Evolutionary conservation across 345 rosid species (phyloP).

Genomic region (Trapa bicornis): DNA sequence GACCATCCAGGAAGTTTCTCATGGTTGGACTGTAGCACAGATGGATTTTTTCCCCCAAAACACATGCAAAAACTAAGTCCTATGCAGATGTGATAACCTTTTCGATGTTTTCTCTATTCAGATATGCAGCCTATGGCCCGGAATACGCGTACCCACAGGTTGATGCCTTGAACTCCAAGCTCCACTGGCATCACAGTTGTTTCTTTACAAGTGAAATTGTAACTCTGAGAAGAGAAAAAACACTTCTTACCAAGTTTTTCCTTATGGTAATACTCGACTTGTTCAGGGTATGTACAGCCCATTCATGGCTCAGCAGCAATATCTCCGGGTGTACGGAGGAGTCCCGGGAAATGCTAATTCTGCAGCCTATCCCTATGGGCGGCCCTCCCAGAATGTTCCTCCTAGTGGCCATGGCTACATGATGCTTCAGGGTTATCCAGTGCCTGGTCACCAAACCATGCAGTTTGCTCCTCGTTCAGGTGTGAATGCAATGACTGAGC

Average conservation of each 20-base stretch:
- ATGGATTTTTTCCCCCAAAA: background rate
- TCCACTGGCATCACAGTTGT: no score
- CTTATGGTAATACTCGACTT: no score
- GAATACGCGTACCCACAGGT: slow-evolving; percentile 84
- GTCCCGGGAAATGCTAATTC: no score
- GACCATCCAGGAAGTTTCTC: slow-evolving; percentile 1
- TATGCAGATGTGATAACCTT: background rate
- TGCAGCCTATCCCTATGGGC: no score
- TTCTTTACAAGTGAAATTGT: no score
- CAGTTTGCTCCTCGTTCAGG: slow-evolving; percentile 39
- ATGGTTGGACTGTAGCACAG: background rate
- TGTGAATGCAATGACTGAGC: slow-evolving; percentile 50
- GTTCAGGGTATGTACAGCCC: no score
- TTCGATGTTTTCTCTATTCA: slow-evolving; percentile 22
- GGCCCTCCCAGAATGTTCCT: no score
- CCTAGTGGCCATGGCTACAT: slow-evolving; percentile 35
- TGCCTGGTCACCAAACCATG: slow-evolving; percentile 67
- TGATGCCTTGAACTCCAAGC: no score
- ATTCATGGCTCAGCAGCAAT: no score
- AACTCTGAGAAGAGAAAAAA: no score
- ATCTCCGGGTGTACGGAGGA: no score
- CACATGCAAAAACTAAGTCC: background rate
- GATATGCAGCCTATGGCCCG: slow-evolving; percentile 66
- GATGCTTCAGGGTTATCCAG: slow-evolving; percentile 51
- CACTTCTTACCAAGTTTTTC: no score